Evolutionary conservation across 2,329 filamentous ascomycete genomes (phyloP), one percentile per base, ranked within the genome.

Genomic region (Cercospora janseana): DNA sequence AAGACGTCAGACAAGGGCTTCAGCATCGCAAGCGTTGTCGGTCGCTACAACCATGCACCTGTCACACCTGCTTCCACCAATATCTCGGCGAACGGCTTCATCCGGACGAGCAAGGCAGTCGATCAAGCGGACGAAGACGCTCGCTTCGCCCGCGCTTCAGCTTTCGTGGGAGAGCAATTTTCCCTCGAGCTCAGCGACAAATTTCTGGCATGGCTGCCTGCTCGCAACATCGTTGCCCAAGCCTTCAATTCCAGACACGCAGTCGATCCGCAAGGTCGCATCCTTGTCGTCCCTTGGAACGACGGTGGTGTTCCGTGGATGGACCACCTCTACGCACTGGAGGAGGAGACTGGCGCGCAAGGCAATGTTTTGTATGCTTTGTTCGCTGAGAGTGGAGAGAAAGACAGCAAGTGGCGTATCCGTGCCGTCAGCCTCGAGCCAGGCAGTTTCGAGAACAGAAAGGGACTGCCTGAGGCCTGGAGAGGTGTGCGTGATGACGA

Each of bases 221-320:
- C 93, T 12, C 84, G 92, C 59, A 78, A 83, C 27, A 78, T 89
- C 47, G 90, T 97, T 40, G 80, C 83, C 59, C 72, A 80, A 32
- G 90, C 92, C 7, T 95, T 93, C 68, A 74, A 77, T 26, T 78
- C 79, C 57, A 83, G 92, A 10, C 48, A 66, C 72, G 21, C 75
- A 86, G 59, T 80, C 82, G 87, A 95, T 67, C 65, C 83, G 7
- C 74, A 84, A 58, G 91, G 91, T 49, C 83, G 88, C 56, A 81
- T 97, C 53, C 77, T 97, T 63, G 85, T 96, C 20, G 79, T 98
- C 9, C 69, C 70, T 3, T 62, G 64, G 44, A 55, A 57, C 49
- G 80, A 86, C 57, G 83, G 87, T 66, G 83, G 86, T 51, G 87
- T 92, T 54, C 92, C 92, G 2, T 97, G 93, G 93, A 93, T 95